Base-by-base conservation (phyloP, 2,329 filamentous ascomycete genomes). In the Paramyrothecium roridum region DNA sequence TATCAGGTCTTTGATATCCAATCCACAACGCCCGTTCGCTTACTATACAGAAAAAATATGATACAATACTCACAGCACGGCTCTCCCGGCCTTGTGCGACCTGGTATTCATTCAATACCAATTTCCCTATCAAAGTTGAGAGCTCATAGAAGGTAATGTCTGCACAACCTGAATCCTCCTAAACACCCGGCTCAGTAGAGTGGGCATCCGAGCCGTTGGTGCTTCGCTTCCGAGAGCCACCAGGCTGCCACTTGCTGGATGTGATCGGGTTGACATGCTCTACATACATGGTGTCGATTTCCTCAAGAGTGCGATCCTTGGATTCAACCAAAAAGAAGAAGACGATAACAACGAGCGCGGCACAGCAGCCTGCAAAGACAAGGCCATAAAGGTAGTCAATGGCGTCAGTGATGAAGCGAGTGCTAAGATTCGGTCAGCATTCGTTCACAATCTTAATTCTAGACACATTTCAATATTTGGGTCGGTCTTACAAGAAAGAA, bases 241-340 rank as follows among this genome's bases (percentile, higher is more conserved):
- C 45, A 17, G 52, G 50, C 37, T 58, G 54, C 67, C 68, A 70
- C 50, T 66, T 60, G 53, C 61, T 61, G 2, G 77, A 80, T 52
- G 70, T 75, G 63, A 78, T 78, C 21, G 80, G 78, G 63, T 79
- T 80, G 61, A 82, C 77, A 46, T 67, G 69, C 43, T 74, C 63
- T 19, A 80, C 76, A 67, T 93, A 93, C 88, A 91, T 91, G 56
- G 82, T 86, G 70, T 91, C 89, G 54, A 91, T 86, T 70, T 91
- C 88, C 73, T 91, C 89, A 19, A 92, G 79, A 2, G 82, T 85
- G 33, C 87, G 81, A 63, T 87, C 87, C 71, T 88, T 86, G 58
- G 82, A 86, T 73, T 91, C 88, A 64, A 87, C 86, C 59, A 91
- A 79, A 72, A 90, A 90, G 77, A 91, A 88, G 77, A 86, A 91